Conservation (phyloP, 2,329 filamentous ascomycete species). For the Emmonsiellopsis sp. region DNA sequence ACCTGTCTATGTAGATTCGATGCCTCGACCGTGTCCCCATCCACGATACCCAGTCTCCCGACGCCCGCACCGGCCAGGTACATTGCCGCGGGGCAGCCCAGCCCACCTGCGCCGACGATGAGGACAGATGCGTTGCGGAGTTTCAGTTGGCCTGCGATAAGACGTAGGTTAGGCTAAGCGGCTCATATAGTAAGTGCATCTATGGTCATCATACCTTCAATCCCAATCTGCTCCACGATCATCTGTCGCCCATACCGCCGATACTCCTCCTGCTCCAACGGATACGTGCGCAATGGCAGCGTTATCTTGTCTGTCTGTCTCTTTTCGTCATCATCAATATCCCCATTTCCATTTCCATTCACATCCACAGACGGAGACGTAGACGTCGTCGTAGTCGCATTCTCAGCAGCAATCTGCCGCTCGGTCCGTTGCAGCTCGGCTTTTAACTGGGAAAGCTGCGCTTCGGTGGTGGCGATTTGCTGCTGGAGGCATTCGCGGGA, state of each 20-base stretch:
- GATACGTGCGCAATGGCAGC: constrained; percentile 48
- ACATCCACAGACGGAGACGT: too few relatives aligned
- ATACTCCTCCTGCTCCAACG: constrained; percentile 65
- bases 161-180: background rate
- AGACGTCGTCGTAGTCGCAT: constrained; percentile 12
- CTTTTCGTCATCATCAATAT: background rate
- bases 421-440: constrained; percentile 20
- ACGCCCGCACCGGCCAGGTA: constrained; percentile 88
- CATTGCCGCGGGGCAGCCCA: constrained; percentile 86
- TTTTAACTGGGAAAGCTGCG: constrained; percentile 26
- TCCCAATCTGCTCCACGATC: constrained; percentile 72
- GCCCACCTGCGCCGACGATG: constrained; percentile 76
- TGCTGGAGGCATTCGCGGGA: constrained; percentile 8
- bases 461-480: constrained; percentile 30
- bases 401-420: constrained; percentile 20
- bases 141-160: constrained; percentile 58
- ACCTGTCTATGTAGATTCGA: constrained; percentile 94
- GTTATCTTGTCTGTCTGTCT: background rate
- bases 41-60: constrained; percentile 72
- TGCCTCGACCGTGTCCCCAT: constrained; percentile 77
- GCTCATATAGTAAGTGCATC: too few relatives aligned
- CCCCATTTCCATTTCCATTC: background rate
- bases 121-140: constrained; percentile 64
- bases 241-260: constrained; percentile 82
- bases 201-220: constrained; percentile 48